phyloP scores from a whole-genome alignment of 1,284 basidiomycete genomes.

The Fistulina hepatica region DNA sequence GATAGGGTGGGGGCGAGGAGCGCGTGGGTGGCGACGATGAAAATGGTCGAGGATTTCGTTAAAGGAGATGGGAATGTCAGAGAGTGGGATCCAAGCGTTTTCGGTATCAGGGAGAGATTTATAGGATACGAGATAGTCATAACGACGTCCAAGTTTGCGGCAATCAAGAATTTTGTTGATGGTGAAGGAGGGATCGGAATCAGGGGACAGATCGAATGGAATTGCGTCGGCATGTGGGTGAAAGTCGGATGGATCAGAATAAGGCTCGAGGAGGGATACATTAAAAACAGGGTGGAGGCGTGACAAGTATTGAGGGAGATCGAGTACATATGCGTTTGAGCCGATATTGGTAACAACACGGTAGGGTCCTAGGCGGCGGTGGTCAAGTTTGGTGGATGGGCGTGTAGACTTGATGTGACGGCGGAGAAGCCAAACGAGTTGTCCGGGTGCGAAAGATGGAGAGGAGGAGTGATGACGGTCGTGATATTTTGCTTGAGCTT shows the following conservation, averaged over 20 bases:
- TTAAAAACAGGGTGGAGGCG: slow-evolving; percentile 31
- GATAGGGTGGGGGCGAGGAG: slow-evolving; percentile 14
- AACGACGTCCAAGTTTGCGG: slow-evolving; percentile 21
- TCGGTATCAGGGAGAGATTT: slow-evolving; percentile 16
- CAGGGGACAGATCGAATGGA: slow-evolving; percentile 5
- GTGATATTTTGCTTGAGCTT: slow-evolving; percentile 19
- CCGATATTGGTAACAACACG: slow-evolving; percentile 18
- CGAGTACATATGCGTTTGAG: slow-evolving; percentile 20
- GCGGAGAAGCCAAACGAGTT: slow-evolving; percentile 26
- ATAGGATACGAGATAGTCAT: slow-evolving; percentile 24
- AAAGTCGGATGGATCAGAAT: slow-evolving; percentile 17
- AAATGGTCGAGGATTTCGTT: slow-evolving; percentile 21
- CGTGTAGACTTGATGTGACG: slow-evolving; percentile 11
- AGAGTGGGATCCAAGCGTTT: slow-evolving; percentile 23
- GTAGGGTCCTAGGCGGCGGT: slow-evolving; percentile 28
- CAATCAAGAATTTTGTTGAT: slow-evolving; percentile 20
- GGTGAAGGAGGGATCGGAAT: slow-evolving; percentile 10
- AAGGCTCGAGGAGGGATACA: slow-evolving; percentile 28
- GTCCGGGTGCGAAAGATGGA: slow-evolving; percentile 22
- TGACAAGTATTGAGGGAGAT: slow-evolving; percentile 23
- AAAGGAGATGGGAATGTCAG: slow-evolving; percentile 17
- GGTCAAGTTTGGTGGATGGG: slow-evolving; percentile 22
- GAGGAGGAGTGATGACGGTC: slow-evolving; percentile 13
- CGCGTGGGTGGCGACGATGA: slow-evolving; percentile 19
- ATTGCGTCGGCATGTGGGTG: slow-evolving; percentile 14